A percentile compares a stretch with the other conserved stretches of the same genome.
Evolutionary conservation across 2,329 filamentous ascomycete species (phyloP).

Genomic region (Hypocrella siamensis): DNA sequence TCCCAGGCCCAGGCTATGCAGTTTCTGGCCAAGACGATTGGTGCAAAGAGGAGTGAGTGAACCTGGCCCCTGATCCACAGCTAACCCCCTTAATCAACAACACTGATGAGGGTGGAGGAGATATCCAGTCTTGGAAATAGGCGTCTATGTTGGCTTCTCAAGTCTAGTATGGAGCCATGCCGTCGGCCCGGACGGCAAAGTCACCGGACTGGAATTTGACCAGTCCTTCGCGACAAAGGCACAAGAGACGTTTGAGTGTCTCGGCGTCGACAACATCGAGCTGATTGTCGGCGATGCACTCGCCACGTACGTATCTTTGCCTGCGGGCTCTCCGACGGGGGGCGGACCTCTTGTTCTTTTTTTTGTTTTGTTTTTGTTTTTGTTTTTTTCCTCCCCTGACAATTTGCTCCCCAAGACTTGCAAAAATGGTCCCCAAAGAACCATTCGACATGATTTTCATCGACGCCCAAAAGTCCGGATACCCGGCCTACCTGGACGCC

Average conservation of each 20-base stretch:
- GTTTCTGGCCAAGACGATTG: neutral
- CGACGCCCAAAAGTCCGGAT: constrained; percentile 28
- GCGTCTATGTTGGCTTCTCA: constrained; percentile 23
- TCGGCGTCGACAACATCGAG: neutral
- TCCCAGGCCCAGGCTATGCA: neutral
- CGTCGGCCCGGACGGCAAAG: constrained; percentile 18
- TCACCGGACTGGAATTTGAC: constrained; percentile 24
- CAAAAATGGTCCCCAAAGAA: constrained; percentile 14
- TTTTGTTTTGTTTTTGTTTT: neutral
- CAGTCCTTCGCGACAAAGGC: constrained; percentile 21
- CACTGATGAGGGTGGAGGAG: neutral
- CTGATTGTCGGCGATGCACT: constrained; percentile 21
- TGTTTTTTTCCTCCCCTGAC: neutral
- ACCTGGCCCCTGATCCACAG: no score
- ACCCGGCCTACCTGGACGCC: constrained; percentile 23
- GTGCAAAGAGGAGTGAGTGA: constrained; percentile 1
- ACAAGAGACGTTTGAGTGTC: constrained; percentile 9
- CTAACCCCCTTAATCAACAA: no score
- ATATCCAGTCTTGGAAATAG: constrained; percentile 21
- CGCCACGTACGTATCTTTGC: constrained; percentile 16
- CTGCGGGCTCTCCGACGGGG: neutral
- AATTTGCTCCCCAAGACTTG: constrained; percentile 8
- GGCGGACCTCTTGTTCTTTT: neutral
- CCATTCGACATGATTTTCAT: constrained; percentile 31
- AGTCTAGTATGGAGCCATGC: constrained; percentile 21